Conservation (phyloP, 805 yeast genomes). For the Sugiyamaella valdiviana region DNA sequence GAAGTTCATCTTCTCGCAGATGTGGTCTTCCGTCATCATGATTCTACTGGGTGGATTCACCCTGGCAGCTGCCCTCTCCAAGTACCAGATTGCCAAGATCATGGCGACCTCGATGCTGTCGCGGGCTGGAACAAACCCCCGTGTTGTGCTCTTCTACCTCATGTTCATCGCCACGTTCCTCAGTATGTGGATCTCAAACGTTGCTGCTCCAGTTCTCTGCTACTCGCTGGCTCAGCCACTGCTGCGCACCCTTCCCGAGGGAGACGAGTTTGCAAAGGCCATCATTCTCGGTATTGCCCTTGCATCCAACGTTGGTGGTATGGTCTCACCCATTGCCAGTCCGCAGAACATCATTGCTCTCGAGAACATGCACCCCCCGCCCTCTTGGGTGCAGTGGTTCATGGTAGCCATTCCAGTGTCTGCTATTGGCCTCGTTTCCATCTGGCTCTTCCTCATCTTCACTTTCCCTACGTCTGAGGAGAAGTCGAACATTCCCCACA, state of each 20-base stretch:
- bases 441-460: conserved; percentile 67
- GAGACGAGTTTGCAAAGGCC: conserved; percentile 73
- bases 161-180: conserved; percentile 83
- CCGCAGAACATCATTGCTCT: conserved; percentile 94
- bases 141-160: conserved; percentile 64
- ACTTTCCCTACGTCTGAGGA: conserved; percentile 42
- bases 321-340: conserved; percentile 95
- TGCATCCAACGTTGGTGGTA: conserved; percentile 91
- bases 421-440: conserved; percentile 50
- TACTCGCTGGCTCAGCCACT: conserved; percentile 88
- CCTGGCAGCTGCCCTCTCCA: conserved; percentile 88
- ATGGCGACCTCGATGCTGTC: conserved; percentile 77
- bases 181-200: conserved; percentile 94
- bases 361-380: conserved; percentile 76
- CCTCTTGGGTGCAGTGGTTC: conserved; percentile 93
- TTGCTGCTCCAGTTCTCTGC: conserved; percentile 94
- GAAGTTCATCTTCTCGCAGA: conserved; percentile 68
- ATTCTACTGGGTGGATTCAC: conserved; percentile 89
- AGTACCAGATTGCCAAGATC: conserved; percentile 80
- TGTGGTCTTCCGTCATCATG: conserved; percentile 96
- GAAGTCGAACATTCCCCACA: conserved; percentile 48
- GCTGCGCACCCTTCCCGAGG: conserved; percentile 73
- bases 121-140: conserved; percentile 81
- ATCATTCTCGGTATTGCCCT: conserved; percentile 86
- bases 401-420: conserved; percentile 79